These are phyloP conservation scores for Phytophthora sansomeana DNA, from an alignment of 352 stramenopile species.

Conservation along the genomic window DNA sequence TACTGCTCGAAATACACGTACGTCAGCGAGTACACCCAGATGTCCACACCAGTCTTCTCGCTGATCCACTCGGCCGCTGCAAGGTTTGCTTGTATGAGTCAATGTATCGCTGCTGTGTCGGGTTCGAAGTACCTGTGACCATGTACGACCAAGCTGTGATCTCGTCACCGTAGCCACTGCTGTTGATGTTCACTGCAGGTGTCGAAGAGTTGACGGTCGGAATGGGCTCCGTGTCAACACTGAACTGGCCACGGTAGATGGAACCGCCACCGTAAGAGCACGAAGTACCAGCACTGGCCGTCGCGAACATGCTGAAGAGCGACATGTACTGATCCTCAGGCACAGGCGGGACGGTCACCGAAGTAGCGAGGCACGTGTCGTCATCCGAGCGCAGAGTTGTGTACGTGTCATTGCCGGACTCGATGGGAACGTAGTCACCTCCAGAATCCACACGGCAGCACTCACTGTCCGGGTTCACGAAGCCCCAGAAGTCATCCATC, in stretches of 20 bases:
- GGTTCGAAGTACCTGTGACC: slow-evolving; percentile 59
- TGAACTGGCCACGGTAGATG: too few species aligned
- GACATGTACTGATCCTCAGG: slow-evolving; percentile 61
- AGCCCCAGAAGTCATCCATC: slow-evolving; percentile 77
- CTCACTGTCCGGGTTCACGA: slow-evolving; percentile 64
- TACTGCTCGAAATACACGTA: too few species aligned
- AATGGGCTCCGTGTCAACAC: too few species aligned
- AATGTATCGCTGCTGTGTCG: slow-evolving; percentile 64
- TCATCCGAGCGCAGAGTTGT: slow-evolving; percentile 41
- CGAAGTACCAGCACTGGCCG: too few species aligned
- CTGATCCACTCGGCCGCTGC: slow-evolving; percentile 60
- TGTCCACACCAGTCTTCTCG: slow-evolving; percentile 58
- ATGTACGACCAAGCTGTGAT: slow-evolving; percentile 73
- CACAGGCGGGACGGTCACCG: slow-evolving; percentile 41
- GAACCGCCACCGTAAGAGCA: too few species aligned
- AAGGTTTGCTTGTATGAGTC: slow-evolving; percentile 65
- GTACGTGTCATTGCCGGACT: slow-evolving; percentile 58
- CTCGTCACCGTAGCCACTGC: slow-evolving; percentile 45
- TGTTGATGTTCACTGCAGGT: slow-evolving; percentile 53
- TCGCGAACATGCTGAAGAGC: slow-evolving; percentile 73
- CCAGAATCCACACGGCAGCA: slow-evolving; percentile 64
- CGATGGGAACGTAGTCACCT: slow-evolving; percentile 53
- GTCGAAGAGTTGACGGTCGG: too few species aligned
- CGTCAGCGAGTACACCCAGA: too few species aligned
- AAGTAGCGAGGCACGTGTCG: slow-evolving; percentile 27